Conservation (phyloP, 2,329 filamentous ascomycete genomes). For the Stachybotrys chartarum region DNA sequence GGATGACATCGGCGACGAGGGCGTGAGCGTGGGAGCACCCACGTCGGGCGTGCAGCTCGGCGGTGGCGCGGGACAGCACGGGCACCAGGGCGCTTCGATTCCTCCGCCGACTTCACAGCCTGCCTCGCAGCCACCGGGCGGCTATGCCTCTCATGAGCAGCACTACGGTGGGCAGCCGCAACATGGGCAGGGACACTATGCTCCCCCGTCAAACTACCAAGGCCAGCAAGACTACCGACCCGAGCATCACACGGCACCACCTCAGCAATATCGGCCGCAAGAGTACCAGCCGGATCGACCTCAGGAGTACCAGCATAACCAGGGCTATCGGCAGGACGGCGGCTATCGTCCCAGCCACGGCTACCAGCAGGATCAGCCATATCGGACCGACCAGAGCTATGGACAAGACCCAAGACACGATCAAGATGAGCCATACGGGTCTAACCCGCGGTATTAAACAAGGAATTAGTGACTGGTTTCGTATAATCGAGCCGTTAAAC, state of each 20-base stretch:
- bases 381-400: constrained; percentile 1
- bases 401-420: too few species aligned
- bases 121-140: constrained; percentile 2
- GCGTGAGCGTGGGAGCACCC: constrained; percentile 34
- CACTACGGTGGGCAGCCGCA: too few species aligned
- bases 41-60: constrained; percentile 20
- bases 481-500: too few species aligned
- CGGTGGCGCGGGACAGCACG: constrained; percentile 15
- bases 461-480: too few species aligned
- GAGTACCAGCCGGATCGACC: constrained; percentile 3
- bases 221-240: constrained; percentile 7
- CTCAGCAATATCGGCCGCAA: constrained; percentile 5
- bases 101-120: not conserved
- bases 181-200: too few species aligned
- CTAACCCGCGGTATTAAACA: too few species aligned
- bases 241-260: constrained; percentile 6
- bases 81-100: not conserved
- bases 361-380: constrained; percentile 10
- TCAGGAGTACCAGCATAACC: constrained; percentile 4
- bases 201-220: too few species aligned
- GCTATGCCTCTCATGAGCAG: too few species aligned
- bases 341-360: constrained; percentile 12
- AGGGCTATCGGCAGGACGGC: constrained; percentile 2
- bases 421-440: too few species aligned
- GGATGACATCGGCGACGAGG: constrained; percentile 39